A percentile compares a stretch with the other conserved stretches of the same genome.
phyloP scores from a whole-genome alignment of 1,284 basidiomycete genomes.

The Leccinum fallax region DNA sequence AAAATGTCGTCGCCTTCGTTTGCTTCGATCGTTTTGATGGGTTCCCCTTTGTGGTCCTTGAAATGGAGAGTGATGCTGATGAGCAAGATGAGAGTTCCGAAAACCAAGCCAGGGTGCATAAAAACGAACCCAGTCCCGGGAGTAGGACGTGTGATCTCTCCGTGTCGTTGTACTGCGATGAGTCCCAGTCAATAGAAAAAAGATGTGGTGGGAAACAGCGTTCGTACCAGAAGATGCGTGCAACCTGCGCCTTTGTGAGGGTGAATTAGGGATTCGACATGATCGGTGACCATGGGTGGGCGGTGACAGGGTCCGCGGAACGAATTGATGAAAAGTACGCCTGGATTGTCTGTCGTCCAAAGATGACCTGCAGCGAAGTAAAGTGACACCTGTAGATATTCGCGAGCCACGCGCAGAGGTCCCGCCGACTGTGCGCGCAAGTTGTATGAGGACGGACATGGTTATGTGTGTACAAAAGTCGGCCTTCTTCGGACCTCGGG shows the following conservation, averaged over 20 bases:
- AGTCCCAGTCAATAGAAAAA: neutral
- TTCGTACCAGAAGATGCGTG: conserved; percentile 22
- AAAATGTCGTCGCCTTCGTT: conserved; percentile 95
- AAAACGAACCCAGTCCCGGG: conserved; percentile 66
- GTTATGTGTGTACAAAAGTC: neutral
- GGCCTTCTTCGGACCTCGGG: neutral
- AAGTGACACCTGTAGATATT: neutral
- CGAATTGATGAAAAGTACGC: conserved; percentile 14
- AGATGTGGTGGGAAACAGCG: neutral
- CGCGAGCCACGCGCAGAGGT: conserved; percentile 12
- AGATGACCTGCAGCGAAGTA: conserved; percentile 1
- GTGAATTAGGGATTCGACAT: neutral
- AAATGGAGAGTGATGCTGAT: conserved; percentile 86
- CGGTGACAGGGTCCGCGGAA: neutral
- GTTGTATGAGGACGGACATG: conserved; percentile 12
- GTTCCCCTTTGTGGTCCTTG: conserved; percentile 83
- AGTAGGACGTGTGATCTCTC: conserved; percentile 47
- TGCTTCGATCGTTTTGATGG: conserved; percentile 87
- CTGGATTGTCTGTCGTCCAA: neutral
- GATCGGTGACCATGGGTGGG: neutral
- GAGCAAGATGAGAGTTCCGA: neutral
- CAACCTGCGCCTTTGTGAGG: conserved; percentile 15
- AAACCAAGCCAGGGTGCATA: neutral
- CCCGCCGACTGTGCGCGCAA: conserved; percentile 16
- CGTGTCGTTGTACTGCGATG: conserved; percentile 39